These are phyloP conservation scores for Linderniella brevidens DNA, from an alignment of 257 asterid genomes.

Conservation along the genomic window DNA sequence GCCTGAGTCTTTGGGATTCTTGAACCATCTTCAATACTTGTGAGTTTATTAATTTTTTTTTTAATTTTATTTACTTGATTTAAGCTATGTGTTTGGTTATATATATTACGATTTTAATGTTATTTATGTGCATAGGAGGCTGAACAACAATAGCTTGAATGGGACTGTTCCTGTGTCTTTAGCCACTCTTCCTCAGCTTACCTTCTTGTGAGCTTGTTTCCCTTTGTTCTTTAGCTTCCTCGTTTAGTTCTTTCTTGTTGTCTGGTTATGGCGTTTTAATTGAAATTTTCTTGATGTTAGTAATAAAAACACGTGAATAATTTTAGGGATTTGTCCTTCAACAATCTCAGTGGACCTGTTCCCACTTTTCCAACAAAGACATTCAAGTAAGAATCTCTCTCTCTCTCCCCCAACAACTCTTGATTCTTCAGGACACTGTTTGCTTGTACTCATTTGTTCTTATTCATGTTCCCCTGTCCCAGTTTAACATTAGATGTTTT, in stretches of 20 bases:
- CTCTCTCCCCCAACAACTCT: conserved; percentile 4
- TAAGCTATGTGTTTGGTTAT: neutral
- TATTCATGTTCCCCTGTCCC: neutral
- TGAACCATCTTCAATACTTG: conserved; percentile 67
- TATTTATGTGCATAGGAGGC: conserved; percentile 52
- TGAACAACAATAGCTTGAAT: conserved; percentile 86
- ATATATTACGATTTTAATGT: conserved; percentile 11
- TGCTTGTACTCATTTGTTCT: neutral
- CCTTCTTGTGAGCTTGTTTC: conserved; percentile 94
- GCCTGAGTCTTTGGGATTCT: conserved; percentile 55
- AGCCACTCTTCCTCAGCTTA: conserved; percentile 72
- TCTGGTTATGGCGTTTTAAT: conserved; percentile 8
- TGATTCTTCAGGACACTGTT: neutral
- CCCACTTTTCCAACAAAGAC: conserved; percentile 70
- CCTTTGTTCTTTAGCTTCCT: neutral
- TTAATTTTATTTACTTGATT: conserved; percentile 7
- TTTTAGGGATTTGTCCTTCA: conserved; percentile 92
- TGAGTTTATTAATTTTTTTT: conserved; percentile 19
- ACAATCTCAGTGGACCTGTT: conserved; percentile 80
- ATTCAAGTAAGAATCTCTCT: conserved; percentile 48
- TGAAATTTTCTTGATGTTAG: conserved; percentile 2
- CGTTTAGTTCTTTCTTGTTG: neutral
- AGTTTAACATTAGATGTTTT: too few species aligned
- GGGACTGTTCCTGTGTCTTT: conserved; percentile 71
- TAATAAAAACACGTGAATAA: conserved; percentile 11